Base-by-base conservation (phyloP, 257 asterid species). In the Solanum appendiculatum region DNA sequence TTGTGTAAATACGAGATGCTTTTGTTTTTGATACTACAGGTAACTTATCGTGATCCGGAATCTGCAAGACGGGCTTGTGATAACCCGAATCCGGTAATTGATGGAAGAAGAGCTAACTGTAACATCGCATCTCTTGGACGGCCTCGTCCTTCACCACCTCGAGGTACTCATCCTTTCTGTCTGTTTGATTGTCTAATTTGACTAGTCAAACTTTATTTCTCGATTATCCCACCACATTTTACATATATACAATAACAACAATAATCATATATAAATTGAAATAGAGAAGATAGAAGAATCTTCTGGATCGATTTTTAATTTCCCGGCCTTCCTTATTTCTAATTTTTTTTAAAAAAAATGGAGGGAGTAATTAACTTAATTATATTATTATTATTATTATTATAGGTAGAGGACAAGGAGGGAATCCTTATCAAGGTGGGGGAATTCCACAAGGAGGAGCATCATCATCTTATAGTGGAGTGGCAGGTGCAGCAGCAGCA, bases 61-160 rank as follows among this genome's bases (percentile, higher is more conserved):
- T 96, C 99, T 1, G 99, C 99, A 0, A 88, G 92, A 40, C 84
- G 95, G 87, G 98, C 99, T 42, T 96, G 98, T 64, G 91, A 84
- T 2, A 95, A 97, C 73, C 95, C 99, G 2, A 97, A 97, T 68
- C 99, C 99, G 5, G 92, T 94, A 85, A 97, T 97, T 82, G 98
- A 95, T 68, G 99, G 99, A 3, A 92, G 99, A 86, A 92, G 97
- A 88, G 98, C 99, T 80, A 97, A 97, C 82, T 97, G 99, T 84
- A 97, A 97, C 72, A 93, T 97, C 56, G 99, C 99, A 23, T 96
- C 99, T 3, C 88, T 96, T 42, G 99, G 99, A 7, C 93, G 99
- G 34, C 98, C 99, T 9, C 92, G 98, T 2, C 99, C 99, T 31
- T 95, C 99, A 34, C 98, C 98, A 1, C 95, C 95, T 78, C 88